Evolutionary conservation across 1,284 basidiomycete genomes (phyloP), one percentile per base, ranked within the genome.

Genomic region (Rhodofomes roseus): DNA sequence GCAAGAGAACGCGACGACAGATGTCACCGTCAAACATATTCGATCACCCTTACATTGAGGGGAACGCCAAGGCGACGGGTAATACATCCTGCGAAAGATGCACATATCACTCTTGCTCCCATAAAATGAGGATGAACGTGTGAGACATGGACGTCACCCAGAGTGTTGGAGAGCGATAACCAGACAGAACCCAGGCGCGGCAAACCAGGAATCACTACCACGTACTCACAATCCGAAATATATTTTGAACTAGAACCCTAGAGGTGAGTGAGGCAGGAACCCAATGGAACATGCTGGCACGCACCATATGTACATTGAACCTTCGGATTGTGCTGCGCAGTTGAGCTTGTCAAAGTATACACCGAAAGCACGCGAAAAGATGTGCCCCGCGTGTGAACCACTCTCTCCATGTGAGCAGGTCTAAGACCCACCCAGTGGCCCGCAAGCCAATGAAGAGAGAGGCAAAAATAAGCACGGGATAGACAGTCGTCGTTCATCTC

Each of bases 111-210:
- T 66, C 60, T 66, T 75, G 89, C 89, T 93, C 88, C 79, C 84
- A 73, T 90, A 90, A 92, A 93, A 93, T 93, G 88, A 92, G 89
- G 83, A 86, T 86, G 81, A 77, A 78, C 87, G 87, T 85, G 85
- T 90, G 70, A 70, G 63, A 67, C 62, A 60, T 70, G 63, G 79
- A 86, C 89, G 87, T 81, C 83, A 85, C 83, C 88, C 90, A 92
- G 90, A 93, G 90, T 93, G 90, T 92, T 79, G 80, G 80, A 81
- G 89, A 92, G 90, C 90, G 58, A 54, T 48, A 41, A 55, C 20
- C 36, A 34, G 22, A 46, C 23, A 25, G 1, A 37, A 31, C n/a
- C n/a, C n/a, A n/a, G n/a, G 41, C 22, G 29, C 20, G 43, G n/a
- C 25, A 14, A 29, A 31, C 54, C 20, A 48, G 18, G 25, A 34